A percentile compares a stretch with the other conserved stretches of the same genome.
Evolutionary conservation across 2,329 filamentous ascomycete species (phyloP).

Genomic region (Monosporascus sp.): DNA sequence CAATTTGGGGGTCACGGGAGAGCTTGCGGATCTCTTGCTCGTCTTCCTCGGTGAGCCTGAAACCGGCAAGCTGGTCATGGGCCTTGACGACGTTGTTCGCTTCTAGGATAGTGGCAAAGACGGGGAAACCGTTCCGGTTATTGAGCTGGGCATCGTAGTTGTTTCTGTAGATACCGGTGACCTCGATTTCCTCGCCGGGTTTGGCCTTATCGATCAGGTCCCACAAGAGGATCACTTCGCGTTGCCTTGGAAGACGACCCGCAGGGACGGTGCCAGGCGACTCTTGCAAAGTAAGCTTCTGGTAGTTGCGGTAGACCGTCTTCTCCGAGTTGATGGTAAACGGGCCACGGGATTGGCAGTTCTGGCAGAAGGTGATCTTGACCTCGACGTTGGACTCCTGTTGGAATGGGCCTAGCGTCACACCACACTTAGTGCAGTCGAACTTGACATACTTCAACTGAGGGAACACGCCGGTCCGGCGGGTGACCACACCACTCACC

Average conservation of each 20-base stretch:
- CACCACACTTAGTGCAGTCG: slow-evolving; percentile 88
- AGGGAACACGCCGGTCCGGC: slow-evolving; percentile 90
- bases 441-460: slow-evolving; percentile 99
- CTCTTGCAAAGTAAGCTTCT: slow-evolving; percentile 95
- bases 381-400: slow-evolving; percentile 96
- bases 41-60: slow-evolving; percentile 91
- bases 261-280: slow-evolving; percentile 95
- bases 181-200: slow-evolving; percentile 94
- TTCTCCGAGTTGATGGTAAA: slow-evolving; percentile 96
- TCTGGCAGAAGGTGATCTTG: slow-evolving; percentile 93
- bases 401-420: slow-evolving; percentile 91
- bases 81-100: slow-evolving; percentile 97
- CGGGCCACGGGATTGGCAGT: slow-evolving; percentile 89
- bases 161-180: slow-evolving; percentile 95
- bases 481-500: slow-evolving; percentile 91
- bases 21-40: slow-evolving; percentile 85
- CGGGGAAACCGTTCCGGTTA: slow-evolving; percentile 97
- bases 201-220: slow-evolving; percentile 96
- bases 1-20: slow-evolving; percentile 83
- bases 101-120: slow-evolving; percentile 95
- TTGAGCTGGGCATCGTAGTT: slow-evolving; percentile 97
- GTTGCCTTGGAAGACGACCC: slow-evolving; percentile 84
- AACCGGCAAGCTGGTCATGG: slow-evolving; percentile 94
- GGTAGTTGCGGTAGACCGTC: slow-evolving; percentile 97
- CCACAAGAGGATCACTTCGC: slow-evolving; percentile 93